These are phyloP conservation scores for Hypomyces rosellus DNA, from an alignment of 2,329 filamentous ascomycete genomes.

Conservation along the genomic window DNA sequence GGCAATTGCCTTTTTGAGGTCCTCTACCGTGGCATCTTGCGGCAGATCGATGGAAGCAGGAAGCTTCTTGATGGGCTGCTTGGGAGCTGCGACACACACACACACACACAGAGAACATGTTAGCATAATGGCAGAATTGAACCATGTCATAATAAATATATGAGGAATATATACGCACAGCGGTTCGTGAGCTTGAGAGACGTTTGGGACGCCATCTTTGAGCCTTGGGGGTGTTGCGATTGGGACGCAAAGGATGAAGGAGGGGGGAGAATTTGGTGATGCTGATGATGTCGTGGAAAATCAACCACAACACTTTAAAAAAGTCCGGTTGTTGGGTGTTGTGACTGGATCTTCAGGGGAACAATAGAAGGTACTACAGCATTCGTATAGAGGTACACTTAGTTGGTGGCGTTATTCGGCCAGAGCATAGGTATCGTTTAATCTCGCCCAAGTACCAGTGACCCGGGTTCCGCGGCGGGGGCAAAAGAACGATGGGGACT, in stretches of 20 bases:
- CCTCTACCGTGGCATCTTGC: conserved; percentile 49
- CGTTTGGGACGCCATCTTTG: conserved; percentile 10
- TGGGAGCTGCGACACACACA: conserved; percentile 35
- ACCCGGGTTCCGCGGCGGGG: too few relatives aligned
- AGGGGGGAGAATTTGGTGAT: background rate
- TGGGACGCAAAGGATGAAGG: background rate
- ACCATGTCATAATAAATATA: background rate
- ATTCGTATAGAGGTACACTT: too few relatives aligned
- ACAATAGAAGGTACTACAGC: too few relatives aligned
- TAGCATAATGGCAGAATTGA: background rate
- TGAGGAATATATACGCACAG: conserved; percentile 10
- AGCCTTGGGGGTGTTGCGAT: background rate
- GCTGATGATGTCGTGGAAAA: background rate
- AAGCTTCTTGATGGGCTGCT: conserved; percentile 48
- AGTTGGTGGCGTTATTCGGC: background rate
- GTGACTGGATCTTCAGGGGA: too few relatives aligned
- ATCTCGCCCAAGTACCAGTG: background rate
- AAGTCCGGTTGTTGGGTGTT: too few relatives aligned
- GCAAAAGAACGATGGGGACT: too few relatives aligned
- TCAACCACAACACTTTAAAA: too few relatives aligned
- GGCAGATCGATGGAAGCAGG: conserved; percentile 44
- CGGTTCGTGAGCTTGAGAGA: conserved; percentile 17
- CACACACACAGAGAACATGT: background rate
- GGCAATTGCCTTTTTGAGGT: conserved; percentile 52
- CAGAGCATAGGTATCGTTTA: background rate